A percentile compares a stretch with the other conserved stretches of the same genome.
Evolutionary conservation across 2,329 filamentous ascomycete species (phyloP).

Genomic region (Aspergillus texensis): DNA sequence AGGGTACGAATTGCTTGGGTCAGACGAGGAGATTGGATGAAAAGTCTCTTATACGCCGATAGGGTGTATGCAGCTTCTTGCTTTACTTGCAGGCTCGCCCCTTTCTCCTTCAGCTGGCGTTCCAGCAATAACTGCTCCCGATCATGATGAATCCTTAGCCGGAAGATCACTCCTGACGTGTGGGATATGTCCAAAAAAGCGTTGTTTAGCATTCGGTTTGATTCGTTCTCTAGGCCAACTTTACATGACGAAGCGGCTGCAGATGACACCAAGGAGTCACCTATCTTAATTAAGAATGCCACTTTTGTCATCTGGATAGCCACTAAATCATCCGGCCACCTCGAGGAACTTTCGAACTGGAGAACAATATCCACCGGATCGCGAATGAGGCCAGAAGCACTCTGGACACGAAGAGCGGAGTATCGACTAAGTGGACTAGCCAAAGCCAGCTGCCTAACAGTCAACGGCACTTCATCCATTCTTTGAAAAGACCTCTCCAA

Average conservation of each 20-base stretch:
- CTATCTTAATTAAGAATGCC: conserved; percentile 77
- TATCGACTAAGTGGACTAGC: conserved; percentile 74
- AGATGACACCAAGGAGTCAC: conserved; percentile 67
- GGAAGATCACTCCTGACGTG: conserved; percentile 71
- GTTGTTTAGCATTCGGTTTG: conserved; percentile 70
- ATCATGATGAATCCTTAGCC: conserved; percentile 85
- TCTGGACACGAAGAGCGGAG: conserved; percentile 52
- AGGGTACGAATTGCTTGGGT: conserved; percentile 79
- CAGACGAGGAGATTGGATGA: conserved; percentile 73
- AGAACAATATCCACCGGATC: conserved; percentile 75
- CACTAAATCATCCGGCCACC: conserved; percentile 89
- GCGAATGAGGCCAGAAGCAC: conserved; percentile 22
- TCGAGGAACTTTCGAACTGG: conserved; percentile 88
- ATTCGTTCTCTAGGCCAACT: conserved; percentile 79
- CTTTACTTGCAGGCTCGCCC: conserved; percentile 64
- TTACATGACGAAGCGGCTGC: conserved; percentile 65
- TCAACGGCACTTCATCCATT: conserved; percentile 83
- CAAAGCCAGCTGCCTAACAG: conserved; percentile 76
- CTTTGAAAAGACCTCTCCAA: conserved; percentile 77
- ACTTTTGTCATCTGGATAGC: conserved; percentile 94
- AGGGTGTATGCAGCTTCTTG: conserved; percentile 72
- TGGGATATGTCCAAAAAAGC: conserved; percentile 82
- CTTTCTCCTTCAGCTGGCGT: conserved; percentile 74
- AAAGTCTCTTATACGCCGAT: conserved; percentile 70
- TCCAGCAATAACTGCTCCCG: conserved; percentile 81